Percentiles rank a stretch among this genome's conserved stretches.
Conservation (phyloP, 2,329 filamentous ascomycete species). For the Amauroascus verrucosus region DNA sequence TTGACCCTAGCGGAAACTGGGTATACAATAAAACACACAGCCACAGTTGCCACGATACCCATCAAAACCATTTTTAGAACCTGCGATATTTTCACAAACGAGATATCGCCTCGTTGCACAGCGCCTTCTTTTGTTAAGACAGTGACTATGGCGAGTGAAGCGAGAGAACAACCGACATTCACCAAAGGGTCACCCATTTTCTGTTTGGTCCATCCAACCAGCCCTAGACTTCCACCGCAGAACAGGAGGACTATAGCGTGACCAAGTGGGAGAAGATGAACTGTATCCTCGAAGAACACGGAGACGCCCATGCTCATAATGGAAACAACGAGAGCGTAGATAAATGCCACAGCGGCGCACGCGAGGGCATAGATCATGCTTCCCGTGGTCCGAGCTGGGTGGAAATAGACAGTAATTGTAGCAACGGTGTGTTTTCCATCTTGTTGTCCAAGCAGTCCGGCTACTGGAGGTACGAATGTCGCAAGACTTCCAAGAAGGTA, state of each 20-base stretch:
- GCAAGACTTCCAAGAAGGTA: conserved; percentile 79
- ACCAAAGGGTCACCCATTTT: conserved; percentile 66
- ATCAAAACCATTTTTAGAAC: conserved; percentile 75
- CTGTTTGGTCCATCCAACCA: conserved; percentile 82
- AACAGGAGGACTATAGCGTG: conserved; percentile 74
- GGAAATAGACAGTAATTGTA: conserved; percentile 90
- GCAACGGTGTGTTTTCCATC: conserved; percentile 92
- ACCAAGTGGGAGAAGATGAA: conserved; percentile 58
- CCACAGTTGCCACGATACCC: conserved; percentile 60
- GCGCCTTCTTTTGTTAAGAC: conserved; percentile 85
- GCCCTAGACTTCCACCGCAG: conserved; percentile 73
- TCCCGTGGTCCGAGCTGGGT: conserved; percentile 73
- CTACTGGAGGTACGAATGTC: conserved; percentile 67
- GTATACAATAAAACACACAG: conserved; percentile 67
- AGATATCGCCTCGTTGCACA: conserved; percentile 71
- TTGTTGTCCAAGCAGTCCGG: conserved; percentile 64
- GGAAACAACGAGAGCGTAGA: conserved; percentile 66
- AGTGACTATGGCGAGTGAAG: conserved; percentile 80
- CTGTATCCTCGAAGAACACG: conserved; percentile 60
- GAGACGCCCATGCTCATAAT: conserved; percentile 83
- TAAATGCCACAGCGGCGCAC: conserved; percentile 65
- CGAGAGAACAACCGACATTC: conserved; percentile 73
- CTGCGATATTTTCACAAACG: conserved; percentile 68
- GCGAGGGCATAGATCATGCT: conserved; percentile 81
- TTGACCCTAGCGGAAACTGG: conserved; percentile 65